Conservation (phyloP, 2,329 filamentous ascomycete species). For the Aspergillus eucalypticola region DNA sequence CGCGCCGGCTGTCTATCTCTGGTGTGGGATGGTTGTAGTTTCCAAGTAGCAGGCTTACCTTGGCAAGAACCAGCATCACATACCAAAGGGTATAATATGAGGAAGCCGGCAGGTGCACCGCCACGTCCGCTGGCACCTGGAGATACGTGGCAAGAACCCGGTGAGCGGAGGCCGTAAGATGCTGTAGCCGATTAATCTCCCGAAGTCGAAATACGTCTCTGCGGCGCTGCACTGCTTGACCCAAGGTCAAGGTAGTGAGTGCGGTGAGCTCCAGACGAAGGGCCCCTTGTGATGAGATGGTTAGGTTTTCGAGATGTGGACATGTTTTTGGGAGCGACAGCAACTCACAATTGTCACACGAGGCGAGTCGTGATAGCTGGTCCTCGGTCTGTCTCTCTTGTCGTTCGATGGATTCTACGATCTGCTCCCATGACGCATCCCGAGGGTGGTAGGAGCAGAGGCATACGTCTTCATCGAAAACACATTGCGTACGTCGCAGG, state of each 20-base stretch:
- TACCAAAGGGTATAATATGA: conserved; percentile 15
- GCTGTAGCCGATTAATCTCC: conserved; percentile 1
- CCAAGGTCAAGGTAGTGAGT: conserved; percentile 6
- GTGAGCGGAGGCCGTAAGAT: conserved; percentile 6
- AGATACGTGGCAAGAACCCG: conserved; percentile 4
- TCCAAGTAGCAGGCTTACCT: conserved; percentile 12
- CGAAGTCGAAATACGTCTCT: conserved; percentile 2
- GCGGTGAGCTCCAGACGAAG: conserved; percentile 9
- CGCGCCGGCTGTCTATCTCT: not conserved
- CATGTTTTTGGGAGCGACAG: not conserved
- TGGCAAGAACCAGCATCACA: conserved; percentile 8
- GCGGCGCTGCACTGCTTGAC: conserved; percentile 7
- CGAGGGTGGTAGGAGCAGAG: not conserved
- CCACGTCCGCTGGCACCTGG: not conserved
- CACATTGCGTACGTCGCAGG: not conserved
- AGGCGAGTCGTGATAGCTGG: not conserved
- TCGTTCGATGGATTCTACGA: not conserved
- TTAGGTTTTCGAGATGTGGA: not conserved
- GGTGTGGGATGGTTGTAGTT: not conserved
- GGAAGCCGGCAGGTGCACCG: conserved; percentile 7
- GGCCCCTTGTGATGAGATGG: not conserved
- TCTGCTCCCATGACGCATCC: not conserved
- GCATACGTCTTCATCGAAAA: not conserved
- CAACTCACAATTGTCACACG: conserved; percentile 4
- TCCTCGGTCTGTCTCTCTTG: not conserved